A percentile compares a stretch with the other conserved stretches of the same genome.
Conservation (phyloP, 805 yeast species). For the Scheffersomyces ergatensis region DNA sequence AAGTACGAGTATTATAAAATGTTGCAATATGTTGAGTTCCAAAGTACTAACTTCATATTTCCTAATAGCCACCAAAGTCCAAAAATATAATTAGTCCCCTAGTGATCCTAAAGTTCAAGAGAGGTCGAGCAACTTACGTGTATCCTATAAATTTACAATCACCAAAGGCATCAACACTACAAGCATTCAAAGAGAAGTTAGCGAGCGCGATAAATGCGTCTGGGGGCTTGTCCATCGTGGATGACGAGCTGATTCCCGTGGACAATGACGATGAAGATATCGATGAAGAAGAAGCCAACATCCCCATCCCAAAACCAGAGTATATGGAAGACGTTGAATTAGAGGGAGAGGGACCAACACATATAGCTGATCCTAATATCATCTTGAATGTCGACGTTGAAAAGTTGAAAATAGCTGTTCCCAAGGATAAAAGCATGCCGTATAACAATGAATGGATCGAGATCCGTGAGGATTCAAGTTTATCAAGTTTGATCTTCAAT, state of each 20-base stretch:
- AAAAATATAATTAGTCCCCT: conserved; percentile 6
- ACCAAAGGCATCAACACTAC: conserved; percentile 14
- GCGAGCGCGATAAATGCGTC: conserved; percentile 39
- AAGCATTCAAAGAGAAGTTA: conserved; percentile 22
- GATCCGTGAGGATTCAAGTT: conserved; percentile 20
- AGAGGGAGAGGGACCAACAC: conserved; percentile 4
- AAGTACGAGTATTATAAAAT: not conserved
- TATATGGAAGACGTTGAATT: conserved; percentile 18
- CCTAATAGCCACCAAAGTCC: conserved; percentile 24
- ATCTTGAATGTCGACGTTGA: conserved; percentile 9
- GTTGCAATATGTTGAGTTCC: too few relatives aligned
- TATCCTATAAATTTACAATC: conserved; percentile 20
- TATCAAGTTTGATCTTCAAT: conserved; percentile 27
- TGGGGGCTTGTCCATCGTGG: conserved; percentile 44
- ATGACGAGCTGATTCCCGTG: conserved; percentile 20
- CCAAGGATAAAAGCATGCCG: conserved; percentile 34
- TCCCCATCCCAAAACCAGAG: conserved; percentile 40
- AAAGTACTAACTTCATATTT: too few relatives aligned
- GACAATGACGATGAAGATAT: conserved; percentile 22
- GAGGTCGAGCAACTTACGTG: conserved; percentile 27
- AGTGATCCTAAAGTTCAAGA: conserved; percentile 36
- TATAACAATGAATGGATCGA: conserved; percentile 36
- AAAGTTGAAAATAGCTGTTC: conserved; percentile 39
- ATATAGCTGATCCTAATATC: conserved; percentile 6
- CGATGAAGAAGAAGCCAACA: conserved; percentile 22